Evolutionary conservation across 1,284 basidiomycete species (phyloP), one percentile per base, ranked within the genome.

Genomic region (Microbotryomycetes sp.): DNA sequence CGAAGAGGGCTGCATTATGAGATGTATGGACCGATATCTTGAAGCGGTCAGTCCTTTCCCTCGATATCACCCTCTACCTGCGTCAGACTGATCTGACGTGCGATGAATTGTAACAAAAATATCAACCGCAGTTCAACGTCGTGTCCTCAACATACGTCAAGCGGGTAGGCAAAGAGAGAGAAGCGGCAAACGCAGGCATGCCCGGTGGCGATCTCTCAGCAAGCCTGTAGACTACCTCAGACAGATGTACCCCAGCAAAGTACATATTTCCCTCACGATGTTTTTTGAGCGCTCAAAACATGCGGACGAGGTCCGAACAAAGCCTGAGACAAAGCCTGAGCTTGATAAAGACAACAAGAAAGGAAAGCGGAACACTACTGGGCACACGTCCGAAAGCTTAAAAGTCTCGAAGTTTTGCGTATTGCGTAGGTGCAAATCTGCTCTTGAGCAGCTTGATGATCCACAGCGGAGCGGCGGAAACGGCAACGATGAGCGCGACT

Each of bases 401-500:
- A n/a, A 62, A 67, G 16, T 73, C 71, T 1, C 76, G 68, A 16
- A 94, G 78, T 78, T 99, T 98, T 75, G 89, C 91, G 70, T 93
- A 97, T 55, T 88, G 89, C 35, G 94, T 92, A 35, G 96, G 96
- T 26, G 91, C 88, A 64, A 97, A 80, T 73, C 88, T 82, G 76
- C 85, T 85, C 71, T 87, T 84, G 61, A 97, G 84, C 61, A 88
- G 77, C 76, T 96, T 96, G 79, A 94, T 86, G 65, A 96, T 81
- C 72, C 88, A 97, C 50, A 98, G 78, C 0, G 96, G 96, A 64
- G 97, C 80, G 28, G 90, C 87, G 70, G 91, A 76, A 72, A 98
- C 84, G 3, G 88, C 91, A 2, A 97, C 91, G 68, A 98, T 97
- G 54, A 97, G 84, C 0, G 87, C 87, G 4, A 94, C 90, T 76